These are phyloP conservation scores for Plantago rigida DNA, from an alignment of 305 asterid genomes.

Conservation along the genomic window DNA sequence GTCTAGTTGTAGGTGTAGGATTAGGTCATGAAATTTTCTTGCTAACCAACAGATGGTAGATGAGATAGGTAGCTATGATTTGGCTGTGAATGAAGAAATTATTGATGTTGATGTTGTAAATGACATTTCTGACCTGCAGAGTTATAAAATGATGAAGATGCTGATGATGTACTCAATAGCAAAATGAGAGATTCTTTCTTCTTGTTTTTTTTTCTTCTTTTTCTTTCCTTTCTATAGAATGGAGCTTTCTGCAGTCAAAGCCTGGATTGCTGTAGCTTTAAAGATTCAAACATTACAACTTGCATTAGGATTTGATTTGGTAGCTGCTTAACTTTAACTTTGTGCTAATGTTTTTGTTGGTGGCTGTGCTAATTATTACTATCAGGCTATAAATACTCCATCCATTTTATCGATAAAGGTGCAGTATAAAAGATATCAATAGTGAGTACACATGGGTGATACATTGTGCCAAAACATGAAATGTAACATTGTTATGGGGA, in stretches of 20 bases:
- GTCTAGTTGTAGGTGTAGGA: not conserved
- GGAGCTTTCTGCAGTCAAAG: constrained; percentile 14
- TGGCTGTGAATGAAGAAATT: constrained; percentile 13
- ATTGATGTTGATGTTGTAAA: constrained; percentile 17
- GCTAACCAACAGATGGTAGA: constrained; percentile 19
- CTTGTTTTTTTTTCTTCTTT: not conserved
- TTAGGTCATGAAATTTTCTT: constrained; percentile 10
- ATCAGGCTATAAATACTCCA: too few species aligned
- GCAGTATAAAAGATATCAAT: too few species aligned
- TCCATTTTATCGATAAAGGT: too few species aligned
- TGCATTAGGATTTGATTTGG: not conserved
- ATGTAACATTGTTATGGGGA: too few species aligned
- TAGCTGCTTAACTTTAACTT: constrained; percentile 14
- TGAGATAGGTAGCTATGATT: constrained; percentile 14
- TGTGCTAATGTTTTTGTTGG: constrained; percentile 12
- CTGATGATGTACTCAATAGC: constrained; percentile 8
- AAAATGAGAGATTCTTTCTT: constrained; percentile 1
- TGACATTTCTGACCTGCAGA: constrained; percentile 14
- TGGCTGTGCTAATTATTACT: constrained; percentile 16
- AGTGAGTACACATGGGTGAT: too few species aligned
- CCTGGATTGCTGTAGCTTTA: constrained; percentile 9
- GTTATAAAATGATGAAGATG: constrained; percentile 18
- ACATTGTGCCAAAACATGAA: too few species aligned
- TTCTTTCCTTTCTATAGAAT: not conserved
- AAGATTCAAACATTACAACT: constrained; percentile 6